phyloP scores from a whole-genome alignment of 2,329 filamentous ascomycete genomes.

The Talaromyces piceae region DNA sequence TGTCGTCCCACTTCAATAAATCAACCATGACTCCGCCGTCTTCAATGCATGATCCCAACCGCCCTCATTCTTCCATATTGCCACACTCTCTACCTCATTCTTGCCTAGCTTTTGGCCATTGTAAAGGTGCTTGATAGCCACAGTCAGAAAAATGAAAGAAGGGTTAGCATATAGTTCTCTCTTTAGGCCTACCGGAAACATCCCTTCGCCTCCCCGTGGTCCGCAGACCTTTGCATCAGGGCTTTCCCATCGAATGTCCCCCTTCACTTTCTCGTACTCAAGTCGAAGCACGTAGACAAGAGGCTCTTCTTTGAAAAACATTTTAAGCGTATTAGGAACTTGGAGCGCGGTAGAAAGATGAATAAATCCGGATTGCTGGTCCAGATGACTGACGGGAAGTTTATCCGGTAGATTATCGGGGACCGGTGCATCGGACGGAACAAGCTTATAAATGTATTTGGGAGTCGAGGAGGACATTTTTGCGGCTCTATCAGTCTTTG shows the following conservation, averaged over 20 bases:
- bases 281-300: constrained; percentile 32
- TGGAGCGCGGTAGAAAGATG: constrained; percentile 33
- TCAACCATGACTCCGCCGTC: constrained; percentile 28
- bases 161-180: neutral
- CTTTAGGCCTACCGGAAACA: constrained; percentile 30
- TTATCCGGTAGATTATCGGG: constrained; percentile 29
- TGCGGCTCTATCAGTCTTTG: neutral
- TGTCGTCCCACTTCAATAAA: constrained; percentile 18
- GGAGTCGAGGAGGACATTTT: constrained; percentile 15
- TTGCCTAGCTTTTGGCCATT: constrained; percentile 31
- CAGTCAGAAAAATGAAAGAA: neutral
- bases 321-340: constrained; percentile 30
- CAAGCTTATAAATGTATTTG: constrained; percentile 33
- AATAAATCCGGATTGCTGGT: constrained; percentile 29
- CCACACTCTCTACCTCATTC: constrained; percentile 31
- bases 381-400: constrained; percentile 31
- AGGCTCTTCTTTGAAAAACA: constrained; percentile 31
- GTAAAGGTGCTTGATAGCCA: constrained; percentile 27
- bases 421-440: constrained; percentile 28
- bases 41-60: constrained; percentile 30
- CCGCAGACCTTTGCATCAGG: constrained; percentile 31
- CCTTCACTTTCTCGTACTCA: constrained; percentile 21
- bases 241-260: constrained; percentile 30
- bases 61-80: constrained; percentile 29
- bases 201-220: constrained; percentile 29